These are phyloP conservation scores for Penicillium sp. DNA, from an alignment of 2,329 filamentous ascomycete species.

Conservation along the genomic window DNA sequence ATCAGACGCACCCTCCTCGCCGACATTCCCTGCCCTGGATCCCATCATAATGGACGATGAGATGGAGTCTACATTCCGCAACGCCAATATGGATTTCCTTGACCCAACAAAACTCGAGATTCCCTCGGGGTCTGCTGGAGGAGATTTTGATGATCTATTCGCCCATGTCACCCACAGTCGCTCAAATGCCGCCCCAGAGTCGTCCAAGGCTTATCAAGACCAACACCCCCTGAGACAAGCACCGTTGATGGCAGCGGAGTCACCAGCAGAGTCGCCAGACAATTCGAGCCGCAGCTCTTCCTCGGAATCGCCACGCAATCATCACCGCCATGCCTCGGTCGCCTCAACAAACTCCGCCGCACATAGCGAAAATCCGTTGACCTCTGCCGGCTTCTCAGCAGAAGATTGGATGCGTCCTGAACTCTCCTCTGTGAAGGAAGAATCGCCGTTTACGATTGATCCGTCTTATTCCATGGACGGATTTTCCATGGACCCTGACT, in stretches of 20 bases:
- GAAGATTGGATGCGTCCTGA: conserved; percentile 42
- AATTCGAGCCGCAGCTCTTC: conserved; percentile 46
- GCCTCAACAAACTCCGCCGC: conserved; percentile 42
- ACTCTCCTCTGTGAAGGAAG: conserved; percentile 37
- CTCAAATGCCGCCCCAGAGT: conserved; percentile 27
- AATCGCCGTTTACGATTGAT: conserved; percentile 43
- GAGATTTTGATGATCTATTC: conserved; percentile 46
- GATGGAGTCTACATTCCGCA: conserved; percentile 42
- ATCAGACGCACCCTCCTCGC: conserved; percentile 35
- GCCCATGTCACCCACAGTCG: conserved; percentile 34
- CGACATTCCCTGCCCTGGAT: conserved; percentile 39
- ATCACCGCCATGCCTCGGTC: conserved; percentile 42
- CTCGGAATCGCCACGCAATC: conserved; percentile 43
- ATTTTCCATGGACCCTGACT: conserved; percentile 36
- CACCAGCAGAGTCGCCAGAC: conserved; percentile 47
- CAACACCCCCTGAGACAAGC: conserved; percentile 36
- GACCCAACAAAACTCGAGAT: conserved; percentile 40
- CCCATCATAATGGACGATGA: conserved; percentile 46
- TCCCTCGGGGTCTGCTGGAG: conserved; percentile 37
- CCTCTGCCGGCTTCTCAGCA: conserved; percentile 36
- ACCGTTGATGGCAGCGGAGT: conserved; percentile 36
- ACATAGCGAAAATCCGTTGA: conserved; percentile 38
- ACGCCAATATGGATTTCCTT: conserved; percentile 46
- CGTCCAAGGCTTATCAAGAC: conserved; percentile 32
- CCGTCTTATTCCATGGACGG: conserved; percentile 36